Evolutionary conservation across 768 basidiomycete genomes (phyloP).

Genomic region (Mycena polygramma): DNA sequence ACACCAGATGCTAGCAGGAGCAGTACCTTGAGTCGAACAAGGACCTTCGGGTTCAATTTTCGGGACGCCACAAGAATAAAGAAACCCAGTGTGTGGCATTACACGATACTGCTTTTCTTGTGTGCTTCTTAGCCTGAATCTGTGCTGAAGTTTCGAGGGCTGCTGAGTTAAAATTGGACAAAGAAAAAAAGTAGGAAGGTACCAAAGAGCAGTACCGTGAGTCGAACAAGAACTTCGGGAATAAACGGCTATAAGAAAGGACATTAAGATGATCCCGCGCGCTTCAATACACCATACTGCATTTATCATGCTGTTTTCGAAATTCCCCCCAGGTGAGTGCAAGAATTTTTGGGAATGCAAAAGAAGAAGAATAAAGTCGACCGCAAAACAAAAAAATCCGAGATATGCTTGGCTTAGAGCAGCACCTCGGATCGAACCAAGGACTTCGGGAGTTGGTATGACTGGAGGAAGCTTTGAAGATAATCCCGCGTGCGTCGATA

Average conservation of each 20-base stretch:
- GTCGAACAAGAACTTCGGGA: neutral
- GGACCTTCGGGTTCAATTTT: neutral
- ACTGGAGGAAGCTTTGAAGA: too few species aligned
- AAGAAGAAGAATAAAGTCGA: too few species aligned
- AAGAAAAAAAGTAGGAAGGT: neutral
- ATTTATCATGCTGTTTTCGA: neutral
- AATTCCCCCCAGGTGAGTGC: neutral
- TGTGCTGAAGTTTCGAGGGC: neutral
- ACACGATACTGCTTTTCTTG: conserved; percentile 3
- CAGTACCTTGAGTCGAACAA: conserved; percentile 8
- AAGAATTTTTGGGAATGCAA: neutral
- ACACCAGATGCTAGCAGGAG: neutral
- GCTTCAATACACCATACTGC: conserved; percentile 1
- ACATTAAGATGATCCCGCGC: neutral
- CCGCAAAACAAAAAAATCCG: too few species aligned
- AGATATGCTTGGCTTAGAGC: too few species aligned
- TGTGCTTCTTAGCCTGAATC: too few species aligned
- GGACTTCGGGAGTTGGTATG: too few species aligned
- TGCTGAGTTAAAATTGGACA: neutral
- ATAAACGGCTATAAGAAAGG: too few species aligned
- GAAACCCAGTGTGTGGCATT: neutral
- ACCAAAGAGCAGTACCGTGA: conserved; percentile 9
- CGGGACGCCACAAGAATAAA: neutral
- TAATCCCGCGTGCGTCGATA: too few species aligned
- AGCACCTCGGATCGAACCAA: too few species aligned